These are phyloP conservation scores for Fusarium sp. DNA, from an alignment of 2,329 filamentous ascomycete genomes.

Conservation along the genomic window DNA sequence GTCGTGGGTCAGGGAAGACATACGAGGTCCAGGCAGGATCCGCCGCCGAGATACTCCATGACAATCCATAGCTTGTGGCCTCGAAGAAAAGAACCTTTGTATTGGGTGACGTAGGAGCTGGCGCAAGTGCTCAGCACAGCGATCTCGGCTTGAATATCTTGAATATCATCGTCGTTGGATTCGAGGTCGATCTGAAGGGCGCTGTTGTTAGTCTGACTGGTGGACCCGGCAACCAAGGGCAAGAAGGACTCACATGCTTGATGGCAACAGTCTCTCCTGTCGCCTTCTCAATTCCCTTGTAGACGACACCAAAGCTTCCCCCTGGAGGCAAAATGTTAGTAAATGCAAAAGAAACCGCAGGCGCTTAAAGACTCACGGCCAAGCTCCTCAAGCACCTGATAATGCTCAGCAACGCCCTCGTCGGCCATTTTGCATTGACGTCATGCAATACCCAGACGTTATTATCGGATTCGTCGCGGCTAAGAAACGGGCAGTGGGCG, in stretches of 20 bases:
- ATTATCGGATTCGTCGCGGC: conserved; percentile 19
- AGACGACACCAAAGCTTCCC: conserved; percentile 96
- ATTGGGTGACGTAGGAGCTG: conserved; percentile 94
- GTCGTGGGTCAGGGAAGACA: conserved; percentile 38
- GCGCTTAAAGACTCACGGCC: conserved; percentile 75
- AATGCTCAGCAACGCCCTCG: conserved; percentile 82
- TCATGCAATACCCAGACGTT: conserved; percentile 39
- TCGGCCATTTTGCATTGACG: conserved; percentile 62
- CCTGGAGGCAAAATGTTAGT: conserved; percentile 63
- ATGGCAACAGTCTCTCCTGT: conserved; percentile 96
- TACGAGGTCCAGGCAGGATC: conserved; percentile 94
- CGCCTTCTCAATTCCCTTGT: conserved; percentile 91
- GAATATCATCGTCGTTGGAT: conserved; percentile 97
- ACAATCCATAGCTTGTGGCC: conserved; percentile 99
- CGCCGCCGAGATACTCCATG: conserved; percentile 97
- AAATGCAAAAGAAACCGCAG: not conserved
- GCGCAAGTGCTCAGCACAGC: conserved; percentile 94
- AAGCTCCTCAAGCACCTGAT: conserved; percentile 95
- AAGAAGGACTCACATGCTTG: conserved; percentile 79
- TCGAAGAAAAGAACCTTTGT: conserved; percentile 95
- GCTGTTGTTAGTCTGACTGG: conserved; percentile 26
- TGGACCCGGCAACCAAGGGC: conserved; percentile 26
- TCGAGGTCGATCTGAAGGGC: conserved; percentile 91
- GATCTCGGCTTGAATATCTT: conserved; percentile 98
- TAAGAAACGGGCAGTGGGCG: conserved; percentile 7